A percentile compares a stretch with the other conserved stretches of the same genome.
Conservation (phyloP, 1,139 yeast species). For the Hyphopichia khmerensis region DNA sequence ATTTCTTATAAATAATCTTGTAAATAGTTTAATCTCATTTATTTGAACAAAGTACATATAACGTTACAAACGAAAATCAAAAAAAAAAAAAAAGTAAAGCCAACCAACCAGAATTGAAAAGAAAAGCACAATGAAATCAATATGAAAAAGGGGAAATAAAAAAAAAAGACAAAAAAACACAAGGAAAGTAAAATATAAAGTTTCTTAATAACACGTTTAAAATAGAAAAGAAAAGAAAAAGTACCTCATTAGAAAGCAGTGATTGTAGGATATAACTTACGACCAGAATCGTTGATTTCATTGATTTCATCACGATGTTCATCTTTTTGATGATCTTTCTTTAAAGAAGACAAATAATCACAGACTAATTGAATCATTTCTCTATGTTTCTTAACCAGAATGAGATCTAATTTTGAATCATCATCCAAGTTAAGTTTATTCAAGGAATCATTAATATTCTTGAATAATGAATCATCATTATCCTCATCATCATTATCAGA, state of each 20-base stretch:
- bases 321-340: slow-evolving; percentile 9
- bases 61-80: background rate
- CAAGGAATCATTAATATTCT: slow-evolving; percentile 3
- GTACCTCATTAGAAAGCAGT: slow-evolving; percentile 33
- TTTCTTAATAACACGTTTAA: background rate
- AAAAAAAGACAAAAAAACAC: background rate
- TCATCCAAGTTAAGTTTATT: slow-evolving; percentile 8
- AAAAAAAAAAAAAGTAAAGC: background rate
- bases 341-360: slow-evolving; percentile 23
- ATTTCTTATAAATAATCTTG: background rate
- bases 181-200: background rate
- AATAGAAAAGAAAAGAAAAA: slow-evolving; percentile 4
- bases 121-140: slow-evolving; percentile 1
- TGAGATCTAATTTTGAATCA: slow-evolving; percentile 6
- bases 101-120: slow-evolving; percentile 2
- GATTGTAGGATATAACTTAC: slow-evolving; percentile 41
- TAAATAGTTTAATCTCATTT: slow-evolving; percentile 1
- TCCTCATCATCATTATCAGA: slow-evolving; percentile 10
- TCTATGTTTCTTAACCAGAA: slow-evolving; percentile 34
- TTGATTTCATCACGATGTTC: slow-evolving; percentile 6
- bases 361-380: slow-evolving; percentile 34
- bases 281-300: slow-evolving; percentile 8
- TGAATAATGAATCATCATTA: slow-evolving; percentile 1
- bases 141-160: slow-evolving; percentile 3
- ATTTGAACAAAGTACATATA: slow-evolving; percentile 1